Percentiles rank a stretch among this genome's conserved stretches.
These are phyloP conservation scores for Agrocybe pediades DNA, from an alignment of 768 basidiomycete species.

Conservation along the genomic window DNA sequence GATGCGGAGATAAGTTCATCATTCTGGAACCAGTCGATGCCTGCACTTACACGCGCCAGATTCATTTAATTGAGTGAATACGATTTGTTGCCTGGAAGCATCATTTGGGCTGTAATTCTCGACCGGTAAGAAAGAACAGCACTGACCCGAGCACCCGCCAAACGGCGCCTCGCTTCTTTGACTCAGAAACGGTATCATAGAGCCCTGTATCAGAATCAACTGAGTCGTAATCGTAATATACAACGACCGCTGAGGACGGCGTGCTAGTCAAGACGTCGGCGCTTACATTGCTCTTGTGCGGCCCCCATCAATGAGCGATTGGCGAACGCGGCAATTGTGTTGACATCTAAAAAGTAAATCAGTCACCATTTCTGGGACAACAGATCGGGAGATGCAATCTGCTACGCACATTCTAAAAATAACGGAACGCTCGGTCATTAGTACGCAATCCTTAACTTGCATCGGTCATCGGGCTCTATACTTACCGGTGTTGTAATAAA, in stretches of 20 bases:
- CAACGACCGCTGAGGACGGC: not conserved
- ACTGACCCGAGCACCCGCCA: conserved; percentile 56
- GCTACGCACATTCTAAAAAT: conserved; percentile 13
- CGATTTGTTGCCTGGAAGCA: conserved; percentile 50
- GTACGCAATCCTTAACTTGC: too few relatives aligned
- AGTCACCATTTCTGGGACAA: not conserved
- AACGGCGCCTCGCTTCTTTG: conserved; percentile 45
- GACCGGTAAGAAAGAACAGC: not conserved
- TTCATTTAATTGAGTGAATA: conserved; percentile 51
- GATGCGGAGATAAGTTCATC: not conserved
- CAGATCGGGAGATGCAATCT: not conserved
- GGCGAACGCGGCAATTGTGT: conserved; percentile 39
- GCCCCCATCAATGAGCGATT: conserved; percentile 58
- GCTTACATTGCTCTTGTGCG: conserved; percentile 53
- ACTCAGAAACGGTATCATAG: conserved; percentile 44
- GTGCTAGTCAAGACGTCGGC: not conserved
- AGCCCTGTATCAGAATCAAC: conserved; percentile 39
- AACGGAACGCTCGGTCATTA: not conserved
- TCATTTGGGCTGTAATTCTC: not conserved
- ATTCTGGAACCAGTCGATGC: not conserved
- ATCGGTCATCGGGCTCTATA: not conserved
- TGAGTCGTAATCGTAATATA: too few relatives aligned
- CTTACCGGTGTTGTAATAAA: conserved; percentile 53
- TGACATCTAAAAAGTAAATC: conserved; percentile 37
- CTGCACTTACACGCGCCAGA: conserved; percentile 33